A percentile compares a stretch with the other conserved stretches of the same genome.
Conservation (phyloP, 192 early-diverging fungal genomes). For the Jimgerdemannia lactiflua region DNA sequence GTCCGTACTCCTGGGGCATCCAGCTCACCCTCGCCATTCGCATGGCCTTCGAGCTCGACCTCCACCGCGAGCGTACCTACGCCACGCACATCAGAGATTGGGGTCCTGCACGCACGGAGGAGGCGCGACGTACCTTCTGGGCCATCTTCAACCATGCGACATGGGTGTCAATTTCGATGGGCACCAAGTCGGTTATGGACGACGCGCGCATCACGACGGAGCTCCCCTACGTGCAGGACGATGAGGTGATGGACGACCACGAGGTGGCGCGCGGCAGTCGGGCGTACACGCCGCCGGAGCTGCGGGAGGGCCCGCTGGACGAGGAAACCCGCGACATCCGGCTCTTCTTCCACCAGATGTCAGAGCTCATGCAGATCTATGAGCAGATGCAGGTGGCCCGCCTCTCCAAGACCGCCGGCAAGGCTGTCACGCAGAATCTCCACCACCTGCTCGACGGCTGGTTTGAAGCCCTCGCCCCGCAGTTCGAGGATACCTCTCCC, state of each 20-base stretch:
- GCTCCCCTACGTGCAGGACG: neutral
- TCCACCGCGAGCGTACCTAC: neutral
- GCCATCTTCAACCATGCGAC: conserved; percentile 1
- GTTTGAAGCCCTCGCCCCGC: neutral
- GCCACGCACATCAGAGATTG: no score
- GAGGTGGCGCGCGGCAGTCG: no score
- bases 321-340: neutral
- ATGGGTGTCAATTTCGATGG: neutral
- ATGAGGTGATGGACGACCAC: neutral
- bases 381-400: conserved; percentile 1
- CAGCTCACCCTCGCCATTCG: neutral
- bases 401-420: neutral
- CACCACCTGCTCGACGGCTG: neutral
- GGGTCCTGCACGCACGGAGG: neutral
- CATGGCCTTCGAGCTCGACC: conserved; percentile 1
- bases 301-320: neutral
- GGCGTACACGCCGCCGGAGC: neutral
- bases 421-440: neutral
- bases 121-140: conserved; percentile 5
- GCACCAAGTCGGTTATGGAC: neutral
- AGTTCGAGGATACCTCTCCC: neutral
- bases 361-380: neutral
- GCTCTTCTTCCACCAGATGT: conserved; percentile 1
- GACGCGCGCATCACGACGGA: neutral
- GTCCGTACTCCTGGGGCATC: neutral